Evolutionary conservation across 1,139 yeast species (phyloP).

Genomic region (Saccharomyces hybrid): DNA sequence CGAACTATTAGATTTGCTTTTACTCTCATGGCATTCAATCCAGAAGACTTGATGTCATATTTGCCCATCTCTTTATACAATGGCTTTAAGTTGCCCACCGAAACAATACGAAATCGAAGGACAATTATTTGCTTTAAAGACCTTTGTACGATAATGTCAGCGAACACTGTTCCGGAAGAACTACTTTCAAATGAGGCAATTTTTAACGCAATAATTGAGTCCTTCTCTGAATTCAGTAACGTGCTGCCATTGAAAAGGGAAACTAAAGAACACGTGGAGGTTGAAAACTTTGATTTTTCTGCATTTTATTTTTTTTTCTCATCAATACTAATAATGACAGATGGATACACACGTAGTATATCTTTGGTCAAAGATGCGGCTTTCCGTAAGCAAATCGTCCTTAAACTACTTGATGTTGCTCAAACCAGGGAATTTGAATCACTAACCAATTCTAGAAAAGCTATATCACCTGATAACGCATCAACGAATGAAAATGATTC

Average conservation of each 20-base stretch:
- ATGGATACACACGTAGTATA: constrained; percentile 39
- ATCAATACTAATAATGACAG: constrained; percentile 49
- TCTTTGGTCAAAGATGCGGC: constrained; percentile 20
- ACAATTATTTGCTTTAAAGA: constrained; percentile 85
- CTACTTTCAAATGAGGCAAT: constrained; percentile 36
- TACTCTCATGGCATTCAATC: constrained; percentile 57
- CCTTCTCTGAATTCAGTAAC: constrained; percentile 67
- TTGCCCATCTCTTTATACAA: constrained; percentile 49
- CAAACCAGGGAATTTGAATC: constrained; percentile 18
- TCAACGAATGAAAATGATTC: not conserved
- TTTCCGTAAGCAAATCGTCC: constrained; percentile 13
- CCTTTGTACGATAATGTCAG: constrained; percentile 64
- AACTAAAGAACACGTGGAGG: constrained; percentile 77
- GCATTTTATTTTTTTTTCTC: constrained; percentile 66
- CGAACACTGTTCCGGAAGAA: constrained; percentile 50
- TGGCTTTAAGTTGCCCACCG: constrained; percentile 38
- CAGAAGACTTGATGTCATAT: constrained; percentile 56
- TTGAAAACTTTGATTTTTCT: constrained; percentile 81
- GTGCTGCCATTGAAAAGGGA: constrained; percentile 70
- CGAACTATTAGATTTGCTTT: constrained; percentile 25
- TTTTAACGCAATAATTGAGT: constrained; percentile 47
- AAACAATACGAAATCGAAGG: constrained; percentile 64
- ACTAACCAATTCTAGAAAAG: constrained; percentile 17
- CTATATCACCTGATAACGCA: constrained; percentile 3
- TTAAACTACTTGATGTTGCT: constrained; percentile 14